Base-by-base conservation (phyloP, 805 yeast species). In the Saccharomycopsis sp. region DNA sequence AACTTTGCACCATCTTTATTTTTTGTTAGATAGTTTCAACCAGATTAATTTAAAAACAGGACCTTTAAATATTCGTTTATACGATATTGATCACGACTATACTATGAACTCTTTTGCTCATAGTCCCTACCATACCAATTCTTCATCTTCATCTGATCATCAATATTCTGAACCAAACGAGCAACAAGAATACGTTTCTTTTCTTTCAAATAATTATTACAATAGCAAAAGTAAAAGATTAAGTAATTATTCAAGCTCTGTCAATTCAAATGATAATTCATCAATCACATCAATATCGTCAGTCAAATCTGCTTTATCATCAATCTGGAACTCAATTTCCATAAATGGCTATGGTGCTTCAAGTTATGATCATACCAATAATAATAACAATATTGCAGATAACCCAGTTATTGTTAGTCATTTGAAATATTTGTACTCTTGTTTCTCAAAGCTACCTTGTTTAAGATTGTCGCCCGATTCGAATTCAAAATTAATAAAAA, bases 381-480 rank as follows among this genome's bases (percentile, higher is more conserved):
- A 35, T 17, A 42, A 47, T 17, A 27, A 31, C 28, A 40, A 34
- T 21, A 25, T 49, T 14, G 34, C 51, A 8, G 60, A 55, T 31
- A 40, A 48, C 20, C 52, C 52, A 38, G 48, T 56, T 10, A 34
- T 56, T 30, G 68, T 62, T 30, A 72, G 67, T 47, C 79, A 74
- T 48, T 56, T 74, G 34, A 39, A 34, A 48, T 77, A 77, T 55
- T 53, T 77, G 21, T 72, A 74, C 52, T 68, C 77, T 14, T 76
- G 79, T 3, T 78, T 77, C 55, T 72, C 81, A 3, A 76, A 76
- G 47, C 60, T 77, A 21, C 84, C 85, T 1, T 75, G 83, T 52
- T 62, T 77, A 37, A 59, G 79, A 27, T 53, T 77, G 41, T 70
- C 77, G 10, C 78, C 79, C 9, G 79, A 74, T 46, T 64, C 74